phyloP scores from a whole-genome alignment of 2,329 filamentous ascomycete species.

The Orbilia quercus region DNA sequence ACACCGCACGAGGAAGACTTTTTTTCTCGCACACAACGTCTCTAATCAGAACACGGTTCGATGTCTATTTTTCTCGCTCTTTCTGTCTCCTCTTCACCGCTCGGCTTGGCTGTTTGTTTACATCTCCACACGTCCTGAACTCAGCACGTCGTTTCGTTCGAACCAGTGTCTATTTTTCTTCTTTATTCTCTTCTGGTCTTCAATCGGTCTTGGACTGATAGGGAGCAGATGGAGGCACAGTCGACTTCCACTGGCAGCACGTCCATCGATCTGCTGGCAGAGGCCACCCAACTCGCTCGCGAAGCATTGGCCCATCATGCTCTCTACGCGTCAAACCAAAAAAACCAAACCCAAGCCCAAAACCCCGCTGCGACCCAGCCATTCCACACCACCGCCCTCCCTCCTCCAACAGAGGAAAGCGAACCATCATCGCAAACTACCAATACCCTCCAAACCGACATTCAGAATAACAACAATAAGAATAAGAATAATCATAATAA shows the following conservation, averaged over 20 bases:
- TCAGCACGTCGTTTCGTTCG: background rate
- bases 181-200: background rate
- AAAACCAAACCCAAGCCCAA: slow-evolving; percentile 26
- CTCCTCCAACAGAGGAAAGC: background rate
- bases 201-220: background rate
- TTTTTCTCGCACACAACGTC: slow-evolving; percentile 39
- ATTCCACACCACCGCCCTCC: background rate
- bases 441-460: too few species aligned
- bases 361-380: slow-evolving; percentile 15
- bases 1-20: slow-evolving; percentile 38
- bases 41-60: slow-evolving; percentile 44
- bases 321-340: slow-evolving; percentile 2
- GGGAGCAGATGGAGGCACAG: slow-evolving; percentile 37
- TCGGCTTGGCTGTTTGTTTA: slow-evolving; percentile 15
- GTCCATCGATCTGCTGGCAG: slow-evolving; percentile 50
- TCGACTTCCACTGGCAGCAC: slow-evolving; percentile 37
- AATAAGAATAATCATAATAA: too few species aligned
- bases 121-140: background rate
- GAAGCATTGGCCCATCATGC: slow-evolving; percentile 52
- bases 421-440: background rate
- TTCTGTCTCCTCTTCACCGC: background rate
- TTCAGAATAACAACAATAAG: too few species aligned
- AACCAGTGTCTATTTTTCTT: background rate
- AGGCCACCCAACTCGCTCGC: slow-evolving; percentile 54
- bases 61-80: slow-evolving; percentile 12